These are phyloP conservation scores for Ceriops decandra DNA, from an alignment of 345 rosid genomes.

Conservation along the genomic window DNA sequence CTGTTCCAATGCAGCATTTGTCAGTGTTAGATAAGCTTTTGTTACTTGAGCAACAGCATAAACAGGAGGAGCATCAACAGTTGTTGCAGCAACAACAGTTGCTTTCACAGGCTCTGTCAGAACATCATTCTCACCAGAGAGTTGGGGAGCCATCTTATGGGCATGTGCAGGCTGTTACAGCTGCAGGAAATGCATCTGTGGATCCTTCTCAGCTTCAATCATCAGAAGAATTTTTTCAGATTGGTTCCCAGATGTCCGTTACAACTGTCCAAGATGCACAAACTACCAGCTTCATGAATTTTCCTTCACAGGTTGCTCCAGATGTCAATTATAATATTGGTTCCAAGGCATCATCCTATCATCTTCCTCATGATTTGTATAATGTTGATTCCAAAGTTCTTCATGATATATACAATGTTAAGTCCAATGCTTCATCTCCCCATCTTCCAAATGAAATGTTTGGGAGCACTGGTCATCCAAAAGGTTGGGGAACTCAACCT, in stretches of 20 bases:
- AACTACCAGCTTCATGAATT: slow-evolving; percentile 32
- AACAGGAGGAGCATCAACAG: slow-evolving; percentile 84
- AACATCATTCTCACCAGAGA: slow-evolving; percentile 55
- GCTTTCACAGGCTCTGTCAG: slow-evolving; percentile 69
- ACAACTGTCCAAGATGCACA: slow-evolving; percentile 45
- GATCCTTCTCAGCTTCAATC: slow-evolving; percentile 54
- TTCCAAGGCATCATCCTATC: slow-evolving; percentile 32
- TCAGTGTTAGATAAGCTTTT: slow-evolving; percentile 61
- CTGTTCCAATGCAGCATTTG: slow-evolving; percentile 63
- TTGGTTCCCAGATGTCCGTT: slow-evolving; percentile 46
- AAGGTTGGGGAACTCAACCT: slow-evolving; percentile 33
- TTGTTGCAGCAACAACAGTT: slow-evolving; percentile 71
- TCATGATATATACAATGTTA: neutral
- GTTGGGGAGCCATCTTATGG: slow-evolving; percentile 59
- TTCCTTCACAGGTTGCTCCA: slow-evolving; percentile 37
- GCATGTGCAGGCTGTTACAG: slow-evolving; percentile 39
- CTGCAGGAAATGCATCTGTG: slow-evolving; percentile 44
- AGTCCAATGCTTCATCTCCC: slow-evolving; percentile 18
- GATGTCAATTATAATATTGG: slow-evolving; percentile 36
- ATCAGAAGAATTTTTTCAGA: slow-evolving; percentile 48
- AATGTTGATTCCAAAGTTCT: neutral
- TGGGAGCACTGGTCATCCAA: slow-evolving; percentile 36
- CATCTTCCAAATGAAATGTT: slow-evolving; percentile 53
- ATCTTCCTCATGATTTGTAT: neutral
- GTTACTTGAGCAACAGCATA: slow-evolving; percentile 71